Conservation (phyloP, 371 early-diverging fungal genomes). For the Mortierella sp. region DNA sequence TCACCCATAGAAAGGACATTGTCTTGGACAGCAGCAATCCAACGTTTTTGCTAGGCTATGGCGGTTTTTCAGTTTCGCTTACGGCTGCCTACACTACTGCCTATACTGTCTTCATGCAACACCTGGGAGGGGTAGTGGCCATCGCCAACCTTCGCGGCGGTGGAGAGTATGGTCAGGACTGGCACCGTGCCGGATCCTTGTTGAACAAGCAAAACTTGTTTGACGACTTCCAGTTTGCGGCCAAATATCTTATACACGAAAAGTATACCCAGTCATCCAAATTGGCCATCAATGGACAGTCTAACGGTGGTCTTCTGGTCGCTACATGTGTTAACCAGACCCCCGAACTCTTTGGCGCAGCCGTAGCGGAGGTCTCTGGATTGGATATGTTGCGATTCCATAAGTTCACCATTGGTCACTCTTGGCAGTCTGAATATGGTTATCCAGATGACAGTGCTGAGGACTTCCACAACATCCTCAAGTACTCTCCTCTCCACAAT, state of each 20-base stretch:
- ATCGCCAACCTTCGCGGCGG: constrained; percentile 64
- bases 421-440: constrained; percentile 66
- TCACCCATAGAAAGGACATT: constrained; percentile 63
- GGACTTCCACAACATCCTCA: constrained; percentile 58
- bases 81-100: constrained; percentile 61
- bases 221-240: constrained; percentile 65
- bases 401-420: constrained; percentile 70
- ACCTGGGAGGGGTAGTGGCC: constrained; percentile 57
- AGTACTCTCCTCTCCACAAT: constrained; percentile 77
- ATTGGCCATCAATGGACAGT: constrained; percentile 76
- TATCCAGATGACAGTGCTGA: constrained; percentile 59
- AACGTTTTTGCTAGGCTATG: constrained; percentile 73
- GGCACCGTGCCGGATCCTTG: constrained; percentile 58
- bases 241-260: constrained; percentile 56
- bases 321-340: constrained; percentile 57
- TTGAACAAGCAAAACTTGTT: constrained; percentile 60
- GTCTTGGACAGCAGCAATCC: constrained; percentile 64
- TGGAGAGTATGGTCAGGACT: constrained; percentile 64
- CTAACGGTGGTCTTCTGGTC: constrained; percentile 76
- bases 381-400: constrained; percentile 69
- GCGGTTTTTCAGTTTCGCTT: constrained; percentile 69
- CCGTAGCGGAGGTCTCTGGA: constrained; percentile 62
- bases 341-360: constrained; percentile 66
- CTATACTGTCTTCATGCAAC: constrained; percentile 60
- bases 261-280: constrained; percentile 56